Percentiles rank a stretch among this genome's conserved stretches.
phyloP scores from a whole-genome alignment of 2,329 filamentous ascomycete genomes.

The Lecanoromycetidae sp. region DNA sequence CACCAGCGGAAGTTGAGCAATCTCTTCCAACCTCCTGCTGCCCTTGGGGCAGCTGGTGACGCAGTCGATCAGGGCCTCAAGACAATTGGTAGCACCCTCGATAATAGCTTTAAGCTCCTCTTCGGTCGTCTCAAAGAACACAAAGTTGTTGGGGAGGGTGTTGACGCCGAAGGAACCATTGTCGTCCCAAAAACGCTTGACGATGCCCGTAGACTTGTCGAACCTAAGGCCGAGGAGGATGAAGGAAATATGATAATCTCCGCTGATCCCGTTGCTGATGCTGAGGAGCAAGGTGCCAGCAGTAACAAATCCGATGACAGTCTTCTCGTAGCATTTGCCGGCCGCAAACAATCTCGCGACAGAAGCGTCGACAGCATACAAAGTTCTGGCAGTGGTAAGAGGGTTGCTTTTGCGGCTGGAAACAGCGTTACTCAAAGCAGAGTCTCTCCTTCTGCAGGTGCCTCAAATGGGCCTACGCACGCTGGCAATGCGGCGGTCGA shows the following conservation, averaged over 20 bases:
- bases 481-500: slow-evolving; percentile 53
- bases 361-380: slow-evolving; percentile 62
- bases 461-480: slow-evolving; percentile 13
- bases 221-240: slow-evolving; percentile 37
- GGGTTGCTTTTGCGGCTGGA: slow-evolving; percentile 22
- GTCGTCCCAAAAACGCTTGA: slow-evolving; percentile 77
- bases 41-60: slow-evolving; percentile 71
- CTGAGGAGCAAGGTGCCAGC: slow-evolving; percentile 22
- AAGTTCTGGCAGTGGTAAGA: slow-evolving; percentile 42
- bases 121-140: slow-evolving; percentile 76
- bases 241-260: slow-evolving; percentile 43
- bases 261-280: slow-evolving; percentile 39
- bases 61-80: slow-evolving; percentile 84
- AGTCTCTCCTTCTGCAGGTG: slow-evolving; percentile 15
- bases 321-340: slow-evolving; percentile 59
- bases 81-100: slow-evolving; percentile 57
- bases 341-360: slow-evolving; percentile 47
- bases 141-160: slow-evolving; percentile 34
- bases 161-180: slow-evolving; percentile 36
- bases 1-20: slow-evolving; percentile 72
- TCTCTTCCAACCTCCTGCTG: slow-evolving; percentile 71
- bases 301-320: slow-evolving; percentile 47
- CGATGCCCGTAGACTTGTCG: slow-evolving; percentile 80
- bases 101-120: slow-evolving; percentile 80
- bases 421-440: background rate